Evolutionary conservation across 371 early-diverging fungal species (phyloP).

Genomic region (Mortierella sp.): DNA sequence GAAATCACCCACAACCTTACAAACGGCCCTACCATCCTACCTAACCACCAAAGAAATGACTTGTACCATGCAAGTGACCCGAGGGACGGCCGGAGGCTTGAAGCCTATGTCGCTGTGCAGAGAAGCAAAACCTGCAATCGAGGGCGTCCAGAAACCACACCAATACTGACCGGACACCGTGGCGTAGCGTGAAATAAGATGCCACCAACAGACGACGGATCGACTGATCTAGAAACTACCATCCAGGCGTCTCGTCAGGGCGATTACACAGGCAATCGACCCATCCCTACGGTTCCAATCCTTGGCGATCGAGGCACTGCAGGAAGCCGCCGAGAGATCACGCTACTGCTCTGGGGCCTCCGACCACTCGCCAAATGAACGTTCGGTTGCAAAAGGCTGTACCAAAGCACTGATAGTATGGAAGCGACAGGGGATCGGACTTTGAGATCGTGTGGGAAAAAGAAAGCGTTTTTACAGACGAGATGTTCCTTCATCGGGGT

Average conservation of each 20-base stretch:
- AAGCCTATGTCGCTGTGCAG: conserved; percentile 91
- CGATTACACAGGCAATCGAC: conserved; percentile 96
- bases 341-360: no score
- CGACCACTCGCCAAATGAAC: no score
- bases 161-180: conserved; percentile 89
- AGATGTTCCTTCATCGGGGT: no score
- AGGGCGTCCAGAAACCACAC: conserved; percentile 84
- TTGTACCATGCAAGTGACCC: conserved; percentile 89
- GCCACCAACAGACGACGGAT: conserved; percentile 98
- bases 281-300: conserved; percentile 98
- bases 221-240: conserved; percentile 98
- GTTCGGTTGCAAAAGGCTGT: no score
- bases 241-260: conserved; percentile 97
- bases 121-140: conserved; percentile 81
- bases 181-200: conserved; percentile 95
- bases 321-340: conserved; percentile 99
- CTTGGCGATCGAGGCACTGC: conserved; percentile 96
- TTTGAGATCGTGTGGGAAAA: no score
- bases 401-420: no score
- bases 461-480: no score
- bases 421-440: no score
- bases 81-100: conserved; percentile 87
- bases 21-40: no score
- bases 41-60: no score
- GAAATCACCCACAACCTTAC: no score